Percentiles rank a stretch among this genome's conserved stretches.
Conservation (phyloP, 176 grass and related monocot species). For the Oryza punctata region DNA sequence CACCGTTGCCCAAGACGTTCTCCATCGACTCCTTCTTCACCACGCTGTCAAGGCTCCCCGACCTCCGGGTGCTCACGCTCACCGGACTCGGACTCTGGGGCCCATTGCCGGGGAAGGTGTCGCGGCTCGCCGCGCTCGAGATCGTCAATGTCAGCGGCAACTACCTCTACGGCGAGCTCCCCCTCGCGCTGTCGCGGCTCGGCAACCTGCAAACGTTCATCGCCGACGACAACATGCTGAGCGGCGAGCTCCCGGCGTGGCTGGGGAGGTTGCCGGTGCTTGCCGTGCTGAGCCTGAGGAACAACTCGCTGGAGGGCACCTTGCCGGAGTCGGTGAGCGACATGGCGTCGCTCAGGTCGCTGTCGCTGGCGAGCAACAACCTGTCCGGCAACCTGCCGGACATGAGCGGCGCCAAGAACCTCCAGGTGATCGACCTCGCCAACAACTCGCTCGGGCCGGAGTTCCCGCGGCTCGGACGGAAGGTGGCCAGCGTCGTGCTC, state of each 20-base stretch:
- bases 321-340: conserved; percentile 62
- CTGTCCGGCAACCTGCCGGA: conserved; percentile 73
- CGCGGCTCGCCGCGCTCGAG: conserved; percentile 67
- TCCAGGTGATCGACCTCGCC: conserved; percentile 83
- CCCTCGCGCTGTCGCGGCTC: conserved; percentile 56
- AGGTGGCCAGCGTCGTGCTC: conserved; percentile 71
- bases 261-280: conserved; percentile 52
- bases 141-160: conserved; percentile 91
- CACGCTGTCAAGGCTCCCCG: conserved; percentile 74
- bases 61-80: conserved; percentile 83
- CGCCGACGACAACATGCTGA: conserved; percentile 81
- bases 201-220: conserved; percentile 81
- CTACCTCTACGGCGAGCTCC: conserved; percentile 79
- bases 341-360: conserved; percentile 53
- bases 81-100: conserved; percentile 88
- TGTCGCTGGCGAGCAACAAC: conserved; percentile 76
- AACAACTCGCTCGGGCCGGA: conserved; percentile 81
- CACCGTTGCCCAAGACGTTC: conserved; percentile 68
- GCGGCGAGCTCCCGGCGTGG: conserved; percentile 62
- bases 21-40: conserved; percentile 81
- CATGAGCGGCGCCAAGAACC: conserved; percentile 58
- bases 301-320: conserved; percentile 65
- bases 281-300: conserved; percentile 77
- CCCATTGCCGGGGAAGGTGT: conserved; percentile 71
- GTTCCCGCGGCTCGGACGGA: conserved; percentile 75